phyloP scores from a whole-genome alignment of 495 filamentous ascomycete species.

The Neurospora sp. region DNA sequence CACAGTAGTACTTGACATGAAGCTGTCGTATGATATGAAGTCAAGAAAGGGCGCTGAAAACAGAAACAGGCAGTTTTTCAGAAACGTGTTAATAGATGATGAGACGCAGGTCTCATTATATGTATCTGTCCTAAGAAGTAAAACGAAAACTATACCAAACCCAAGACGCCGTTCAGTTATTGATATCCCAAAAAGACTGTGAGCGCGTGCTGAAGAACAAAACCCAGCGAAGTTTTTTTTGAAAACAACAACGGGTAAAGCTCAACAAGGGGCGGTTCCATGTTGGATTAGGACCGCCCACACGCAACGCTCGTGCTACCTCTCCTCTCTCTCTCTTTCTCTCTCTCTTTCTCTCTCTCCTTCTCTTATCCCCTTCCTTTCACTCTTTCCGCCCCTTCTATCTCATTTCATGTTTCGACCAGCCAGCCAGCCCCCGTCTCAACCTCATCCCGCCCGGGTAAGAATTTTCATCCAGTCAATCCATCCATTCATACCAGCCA shows the following conservation, averaged over 20 bases:
- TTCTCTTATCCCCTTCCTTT: background rate
- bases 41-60: too few relatives aligned
- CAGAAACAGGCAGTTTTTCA: background rate
- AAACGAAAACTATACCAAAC: background rate
- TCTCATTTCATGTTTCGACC: slow-evolving; percentile 2
- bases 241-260: slow-evolving; percentile 5
- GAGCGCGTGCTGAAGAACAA: background rate
- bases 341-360: background rate
- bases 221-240: background rate
- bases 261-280: background rate
- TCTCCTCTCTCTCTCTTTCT: background rate
- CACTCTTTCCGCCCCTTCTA: background rate
- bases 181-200: background rate
- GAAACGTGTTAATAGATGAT: background rate
- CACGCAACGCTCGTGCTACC: background rate
- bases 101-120: background rate
- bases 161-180: background rate
- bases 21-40: too few relatives aligned
- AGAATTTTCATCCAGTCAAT: background rate
- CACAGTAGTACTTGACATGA: background rate
- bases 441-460: background rate
- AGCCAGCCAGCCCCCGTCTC: background rate
- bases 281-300: background rate
- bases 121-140: background rate
- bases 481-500: background rate